These are phyloP conservation scores for Calocybe indica DNA, from an alignment of 768 basidiomycete genomes.

Conservation along the genomic window DNA sequence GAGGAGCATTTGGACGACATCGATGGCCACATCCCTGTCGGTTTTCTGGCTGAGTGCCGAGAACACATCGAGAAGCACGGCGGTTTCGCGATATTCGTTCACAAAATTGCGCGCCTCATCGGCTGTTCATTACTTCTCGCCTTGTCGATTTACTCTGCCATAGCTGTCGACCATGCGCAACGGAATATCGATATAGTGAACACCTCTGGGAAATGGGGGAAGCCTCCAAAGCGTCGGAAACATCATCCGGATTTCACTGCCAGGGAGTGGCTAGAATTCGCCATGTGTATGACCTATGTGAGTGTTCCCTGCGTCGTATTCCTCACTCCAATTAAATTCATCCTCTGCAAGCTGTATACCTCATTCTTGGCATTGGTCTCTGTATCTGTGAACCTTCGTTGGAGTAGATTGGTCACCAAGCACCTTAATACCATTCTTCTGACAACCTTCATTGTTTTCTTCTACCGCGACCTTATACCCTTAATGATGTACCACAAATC, in stretches of 20 bases:
- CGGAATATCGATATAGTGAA: not conserved
- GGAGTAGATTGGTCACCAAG: slow-evolving; percentile 29
- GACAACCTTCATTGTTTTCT: slow-evolving; percentile 40
- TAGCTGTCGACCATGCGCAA: slow-evolving; percentile 21
- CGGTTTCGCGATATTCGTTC: slow-evolving; percentile 39
- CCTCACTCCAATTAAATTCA: not conserved
- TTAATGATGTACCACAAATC: slow-evolving; percentile 44
- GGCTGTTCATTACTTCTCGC: slow-evolving; percentile 42
- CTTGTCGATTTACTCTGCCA: slow-evolving; percentile 39
- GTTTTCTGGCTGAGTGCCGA: slow-evolving; percentile 22
- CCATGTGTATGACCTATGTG: slow-evolving; percentile 26
- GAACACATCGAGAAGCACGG: slow-evolving; percentile 37
- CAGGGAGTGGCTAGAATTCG: slow-evolving; percentile 23
- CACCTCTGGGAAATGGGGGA: slow-evolving; percentile 17
- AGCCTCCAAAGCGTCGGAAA: slow-evolving; percentile 18
- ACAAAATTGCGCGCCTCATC: slow-evolving; percentile 39
- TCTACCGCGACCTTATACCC: slow-evolving; percentile 58
- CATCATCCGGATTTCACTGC: slow-evolving; percentile 9
- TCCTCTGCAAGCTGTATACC: slow-evolving; percentile 30
- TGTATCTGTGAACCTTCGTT: slow-evolving; percentile 28
- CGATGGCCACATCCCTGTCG: not conserved
- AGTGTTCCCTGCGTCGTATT: slow-evolving; percentile 2
- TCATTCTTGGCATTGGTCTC: slow-evolving; percentile 37
- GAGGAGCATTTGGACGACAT: slow-evolving; percentile 1
- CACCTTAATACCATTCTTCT: slow-evolving; percentile 47